A percentile compares a stretch with the other conserved stretches of the same genome.
Evolutionary conservation across 805 yeast species (phyloP).

Genomic region (Barnettozyma vustinii): DNA sequence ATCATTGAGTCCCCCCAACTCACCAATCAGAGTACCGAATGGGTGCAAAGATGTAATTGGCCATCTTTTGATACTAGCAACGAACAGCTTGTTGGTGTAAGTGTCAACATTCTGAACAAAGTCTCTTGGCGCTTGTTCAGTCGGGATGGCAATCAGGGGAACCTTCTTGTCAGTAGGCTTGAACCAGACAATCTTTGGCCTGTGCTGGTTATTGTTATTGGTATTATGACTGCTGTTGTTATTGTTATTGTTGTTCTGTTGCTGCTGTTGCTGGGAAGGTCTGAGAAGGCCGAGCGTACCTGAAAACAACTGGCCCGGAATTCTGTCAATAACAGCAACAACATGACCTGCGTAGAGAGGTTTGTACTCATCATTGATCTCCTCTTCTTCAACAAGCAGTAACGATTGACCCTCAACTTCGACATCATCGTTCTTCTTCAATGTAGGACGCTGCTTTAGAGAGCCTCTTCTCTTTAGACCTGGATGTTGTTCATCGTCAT

Average conservation of each 20-base stretch:
- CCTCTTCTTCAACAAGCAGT: constrained; percentile 89
- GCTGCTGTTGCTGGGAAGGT: constrained; percentile 78
- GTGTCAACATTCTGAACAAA: constrained; percentile 85
- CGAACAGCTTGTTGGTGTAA: constrained; percentile 80
- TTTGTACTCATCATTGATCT: constrained; percentile 84
- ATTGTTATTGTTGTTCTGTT: constrained; percentile 6
- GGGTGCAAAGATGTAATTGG: constrained; percentile 98
- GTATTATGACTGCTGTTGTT: constrained; percentile 15
- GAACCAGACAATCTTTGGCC: constrained; percentile 97
- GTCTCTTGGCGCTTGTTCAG: constrained; percentile 95
- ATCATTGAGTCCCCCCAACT: constrained; percentile 77
- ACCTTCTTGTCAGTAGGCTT: constrained; percentile 98
- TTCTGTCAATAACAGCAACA: constrained; percentile 95
- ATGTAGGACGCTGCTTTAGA: constrained; percentile 89
- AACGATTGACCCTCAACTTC: constrained; percentile 98
- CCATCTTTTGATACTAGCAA: constrained; percentile 97
- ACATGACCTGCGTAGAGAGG: constrained; percentile 98
- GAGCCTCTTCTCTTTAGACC: constrained; percentile 78
- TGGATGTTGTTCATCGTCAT: constrained; percentile 27
- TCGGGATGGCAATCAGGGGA: constrained; percentile 96
- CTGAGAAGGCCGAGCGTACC: constrained; percentile 91
- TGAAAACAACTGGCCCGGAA: constrained; percentile 92
- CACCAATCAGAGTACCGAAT: constrained; percentile 87
- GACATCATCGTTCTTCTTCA: constrained; percentile 96
- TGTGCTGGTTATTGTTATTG: constrained; percentile 24